Percentiles rank a stretch among this genome's conserved stretches.
Evolutionary conservation across 2,329 filamentous ascomycete species (phyloP).

Genomic region (Aspergillus sp.): DNA sequence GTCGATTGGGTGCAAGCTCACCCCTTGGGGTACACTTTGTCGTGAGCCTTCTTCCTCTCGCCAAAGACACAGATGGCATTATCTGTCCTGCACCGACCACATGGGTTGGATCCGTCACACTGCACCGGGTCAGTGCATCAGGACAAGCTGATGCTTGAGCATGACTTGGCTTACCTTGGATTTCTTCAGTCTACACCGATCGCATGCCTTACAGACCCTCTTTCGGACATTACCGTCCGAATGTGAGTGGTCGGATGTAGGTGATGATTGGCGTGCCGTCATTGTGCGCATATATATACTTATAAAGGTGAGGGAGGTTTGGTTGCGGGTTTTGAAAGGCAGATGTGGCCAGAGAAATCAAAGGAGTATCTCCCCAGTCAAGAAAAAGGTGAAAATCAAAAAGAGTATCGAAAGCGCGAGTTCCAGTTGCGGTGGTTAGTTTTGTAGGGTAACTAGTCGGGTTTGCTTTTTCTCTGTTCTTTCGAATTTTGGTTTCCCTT

Average conservation of each 20-base stretch:
- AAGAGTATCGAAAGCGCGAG: background rate
- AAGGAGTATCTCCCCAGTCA: background rate
- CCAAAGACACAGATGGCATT: constrained; percentile 67
- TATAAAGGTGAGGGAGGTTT: background rate
- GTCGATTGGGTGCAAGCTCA: constrained; percentile 39
- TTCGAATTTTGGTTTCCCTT: background rate
- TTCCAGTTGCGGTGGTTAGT: background rate
- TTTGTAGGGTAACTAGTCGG: constrained; percentile 7
- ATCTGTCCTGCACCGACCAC: constrained; percentile 63
- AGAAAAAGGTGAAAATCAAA: background rate
- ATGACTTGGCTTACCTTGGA: constrained; percentile 55
- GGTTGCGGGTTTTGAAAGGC: constrained; percentile 14
- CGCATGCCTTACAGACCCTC: constrained; percentile 67
- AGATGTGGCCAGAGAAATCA: background rate
- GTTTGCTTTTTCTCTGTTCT: constrained; percentile 13
- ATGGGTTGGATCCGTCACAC: constrained; percentile 65
- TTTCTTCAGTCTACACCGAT: constrained; percentile 66
- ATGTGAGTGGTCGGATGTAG: constrained; percentile 42
- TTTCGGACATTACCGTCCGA: constrained; percentile 56
- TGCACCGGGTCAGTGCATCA: constrained; percentile 30
- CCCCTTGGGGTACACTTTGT: constrained; percentile 70
- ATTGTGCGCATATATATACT: constrained; percentile 28
- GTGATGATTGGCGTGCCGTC: constrained; percentile 44
- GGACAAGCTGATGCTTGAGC: constrained; percentile 16
- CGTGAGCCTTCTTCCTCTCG: constrained; percentile 65